These are phyloP conservation scores for Trametes gibbosa DNA, from an alignment of 768 basidiomycete species.

Conservation along the genomic window DNA sequence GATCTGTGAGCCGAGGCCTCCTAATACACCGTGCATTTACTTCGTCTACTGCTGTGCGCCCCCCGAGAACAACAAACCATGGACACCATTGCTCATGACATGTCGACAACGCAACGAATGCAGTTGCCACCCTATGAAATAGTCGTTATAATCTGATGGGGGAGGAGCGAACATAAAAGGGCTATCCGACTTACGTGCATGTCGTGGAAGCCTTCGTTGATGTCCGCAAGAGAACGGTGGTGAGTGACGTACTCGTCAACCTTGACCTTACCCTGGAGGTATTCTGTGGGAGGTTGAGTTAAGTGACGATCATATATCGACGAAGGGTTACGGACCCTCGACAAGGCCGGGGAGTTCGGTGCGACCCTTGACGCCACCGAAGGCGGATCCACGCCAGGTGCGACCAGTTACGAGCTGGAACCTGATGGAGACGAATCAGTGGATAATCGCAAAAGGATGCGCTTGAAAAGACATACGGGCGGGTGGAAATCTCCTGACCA, in stretches of 20 bases:
- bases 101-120: conserved; percentile 94
- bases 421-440: conserved; percentile 8
- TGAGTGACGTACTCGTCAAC: conserved; percentile 98
- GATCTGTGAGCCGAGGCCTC: neutral
- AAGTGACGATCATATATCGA: neutral
- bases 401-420: conserved; percentile 80
- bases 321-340: conserved; percentile 55
- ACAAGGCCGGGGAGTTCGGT: conserved; percentile 94
- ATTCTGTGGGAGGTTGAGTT: conserved; percentile 50
- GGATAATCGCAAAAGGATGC: too few relatives aligned
- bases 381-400: conserved; percentile 92
- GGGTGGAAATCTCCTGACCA: conserved; percentile 67
- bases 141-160: conserved; percentile 11
- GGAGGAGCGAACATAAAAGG: neutral
- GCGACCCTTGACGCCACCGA: conserved; percentile 97
- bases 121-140: conserved; percentile 68
- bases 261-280: conserved; percentile 76
- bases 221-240: conserved; percentile 64
- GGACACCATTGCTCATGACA: conserved; percentile 38
- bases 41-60: neutral
- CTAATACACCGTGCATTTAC: conserved; percentile 6
- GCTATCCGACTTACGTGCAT: conserved; percentile 86
- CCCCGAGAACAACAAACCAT: neutral
- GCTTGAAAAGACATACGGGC: conserved; percentile 27
- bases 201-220: conserved; percentile 87